Evolutionary conservation across 805 yeast genomes (phyloP), one percentile per base, ranked within the genome.

Genomic region (Cyberlindnera xylosilytica): DNA sequence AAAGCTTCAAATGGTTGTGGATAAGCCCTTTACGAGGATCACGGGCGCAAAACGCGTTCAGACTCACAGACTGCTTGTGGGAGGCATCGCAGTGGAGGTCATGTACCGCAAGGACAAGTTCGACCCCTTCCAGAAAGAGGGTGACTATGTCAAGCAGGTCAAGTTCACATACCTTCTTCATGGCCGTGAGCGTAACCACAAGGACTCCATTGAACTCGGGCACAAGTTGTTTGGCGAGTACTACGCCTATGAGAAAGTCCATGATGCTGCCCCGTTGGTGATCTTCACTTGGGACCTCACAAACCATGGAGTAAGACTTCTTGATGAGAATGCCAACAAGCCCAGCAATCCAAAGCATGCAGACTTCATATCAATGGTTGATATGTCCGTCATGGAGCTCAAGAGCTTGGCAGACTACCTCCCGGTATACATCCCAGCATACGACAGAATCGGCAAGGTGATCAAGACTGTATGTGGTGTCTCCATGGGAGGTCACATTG

Each of bases 401-500:
- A 53, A 51, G 26, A 17, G 33, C 17, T 36, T 54, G 13, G 41
- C 42, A 8, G 56, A 53, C n/a, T 53, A 41, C 40, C 22, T 53
- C 1, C 53, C 51, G 1, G 15, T 39, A 0, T 48, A 39, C 22
- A 38, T 47, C 13, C 55, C 54, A 3, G 32, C 33, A 1, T 28
- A 45, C 22, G 11, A 19, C 6, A 23, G 29, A 4, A 42, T 44
- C 28, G 18, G 35, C 10, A 34, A 33, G 2, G 31, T 48, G 2
- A 26, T 27, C 6, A 33, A 39, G 8, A 36, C 49, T 3, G 37
- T 49, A 3, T 35, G 47, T 16, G 61, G 61, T 20, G 54, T 50
- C 12, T 56, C 61, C 1, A 45, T 56, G 52, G 59, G 61, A 16
- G 61, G 49, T 2, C 61, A 56, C 34, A 34, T 41, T 2, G 38